Evolutionary conservation across 129 eudicot genomes (phyloP), one percentile per base, ranked within the genome.

Genomic region (Flaveria trinervia): DNA sequence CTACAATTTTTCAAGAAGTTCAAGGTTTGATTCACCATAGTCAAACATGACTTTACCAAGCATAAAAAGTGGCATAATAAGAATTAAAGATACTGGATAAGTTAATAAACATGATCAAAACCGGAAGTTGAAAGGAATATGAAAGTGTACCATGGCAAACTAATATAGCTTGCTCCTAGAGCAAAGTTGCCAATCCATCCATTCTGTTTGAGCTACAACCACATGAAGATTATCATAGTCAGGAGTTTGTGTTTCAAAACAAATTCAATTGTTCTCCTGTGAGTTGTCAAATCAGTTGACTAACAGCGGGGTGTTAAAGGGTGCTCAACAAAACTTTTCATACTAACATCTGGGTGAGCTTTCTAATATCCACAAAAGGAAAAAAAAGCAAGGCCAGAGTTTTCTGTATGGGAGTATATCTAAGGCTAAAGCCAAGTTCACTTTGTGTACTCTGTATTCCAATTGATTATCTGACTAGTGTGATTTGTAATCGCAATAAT

Each of bases 141-240:
- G 65, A 81, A 73, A 70, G 59, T 78, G 74, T 55, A 91, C 99
- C 99, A 94, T 20, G 99, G 99, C 79, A 94, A 83, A 84, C 99
- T 77, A 77, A 94, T 94, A 74, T 94, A 94, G 66, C 99, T 94
- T 43, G 96, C 93, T 76, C 99, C 99, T 55, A 94, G 77, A 57
- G 99, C 99, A 45, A 91, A 94, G 86, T 94, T 94, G 55, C 99
- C 99, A 33, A 91, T 83, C 99, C 99, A 94, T 74, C 99, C 99
- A 80, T 94, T 91, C 64, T 94, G 99, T 80, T 94, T 94, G 73
- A 94, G 99, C 97, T 94, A 92, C 85, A 82, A 79, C 15, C 75
- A 66, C 45, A 72, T 3, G 41, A 62, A 17, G 48, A 82, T 25
- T 64, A 72, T 71, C 50, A 33, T 3, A 9, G 45, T 57, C 3